These are phyloP conservation scores for Gamsiella multidivaricata DNA, from an alignment of 192 early-diverging fungal genomes.

Conservation along the genomic window DNA sequence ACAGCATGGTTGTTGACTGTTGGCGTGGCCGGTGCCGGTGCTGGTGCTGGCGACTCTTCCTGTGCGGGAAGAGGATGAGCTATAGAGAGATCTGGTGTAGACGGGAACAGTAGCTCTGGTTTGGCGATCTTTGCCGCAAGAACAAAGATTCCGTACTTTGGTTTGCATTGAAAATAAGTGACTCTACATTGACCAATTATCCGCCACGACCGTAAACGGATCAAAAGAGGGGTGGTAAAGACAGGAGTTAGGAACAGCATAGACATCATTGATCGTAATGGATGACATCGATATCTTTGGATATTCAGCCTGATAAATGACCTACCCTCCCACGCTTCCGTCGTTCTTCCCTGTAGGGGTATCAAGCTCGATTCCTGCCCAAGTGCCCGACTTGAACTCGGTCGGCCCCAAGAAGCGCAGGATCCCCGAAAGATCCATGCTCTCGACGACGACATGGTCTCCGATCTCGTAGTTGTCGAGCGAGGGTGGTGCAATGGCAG, in stretches of 20 bases:
- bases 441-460: conserved; percentile 72
- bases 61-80: conserved; percentile 34
- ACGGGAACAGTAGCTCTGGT: conserved; percentile 34
- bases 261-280: too few species aligned
- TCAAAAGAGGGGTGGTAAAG: neutral
- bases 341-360: conserved; percentile 80
- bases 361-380: conserved; percentile 86
- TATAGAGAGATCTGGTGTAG: conserved; percentile 13
- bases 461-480: conserved; percentile 58
- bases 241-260: neutral
- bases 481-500: conserved; percentile 49
- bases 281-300: too few species aligned
- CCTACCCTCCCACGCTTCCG: conserved; percentile 74
- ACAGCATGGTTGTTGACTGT: conserved; percentile 54
- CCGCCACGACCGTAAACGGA: neutral
- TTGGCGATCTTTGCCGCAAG: conserved; percentile 68
- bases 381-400: conserved; percentile 78
- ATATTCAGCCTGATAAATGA: too few species aligned
- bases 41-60: conserved; percentile 11
- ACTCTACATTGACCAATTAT: conserved; percentile 52
- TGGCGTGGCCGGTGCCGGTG: conserved; percentile 13
- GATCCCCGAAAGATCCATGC: conserved; percentile 69
- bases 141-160: conserved; percentile 78
- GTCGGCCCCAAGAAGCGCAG: conserved; percentile 79
- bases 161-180: conserved; percentile 77